Percentiles rank a stretch among this genome's conserved stretches.
Conservation (phyloP, 2,329 filamentous ascomycete genomes). For the Diplocarpon rosae region DNA sequence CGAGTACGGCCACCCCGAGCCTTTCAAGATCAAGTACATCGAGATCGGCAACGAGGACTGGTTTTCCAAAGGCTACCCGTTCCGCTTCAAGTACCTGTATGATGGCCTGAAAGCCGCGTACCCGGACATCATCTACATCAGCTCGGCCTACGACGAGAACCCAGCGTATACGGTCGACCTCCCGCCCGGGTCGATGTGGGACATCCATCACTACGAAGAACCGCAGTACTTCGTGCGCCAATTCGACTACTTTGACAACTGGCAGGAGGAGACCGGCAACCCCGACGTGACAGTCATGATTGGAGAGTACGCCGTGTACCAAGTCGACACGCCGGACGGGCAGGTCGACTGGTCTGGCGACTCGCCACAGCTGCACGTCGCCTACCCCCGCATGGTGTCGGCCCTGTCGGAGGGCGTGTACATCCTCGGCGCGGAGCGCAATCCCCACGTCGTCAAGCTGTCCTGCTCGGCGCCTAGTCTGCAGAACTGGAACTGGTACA, state of each 20-base stretch:
- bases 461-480: slow-evolving; percentile 29
- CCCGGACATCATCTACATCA: slow-evolving; percentile 31
- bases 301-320: slow-evolving; percentile 17
- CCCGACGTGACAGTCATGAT: slow-evolving; percentile 15
- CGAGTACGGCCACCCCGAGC: slow-evolving; percentile 37
- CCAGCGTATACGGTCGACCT: slow-evolving; percentile 26
- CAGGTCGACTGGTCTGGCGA: slow-evolving; percentile 8
- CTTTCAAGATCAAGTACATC: slow-evolving; percentile 38
- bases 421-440: slow-evolving; percentile 22
- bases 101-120: slow-evolving; percentile 31
- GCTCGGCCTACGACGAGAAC: slow-evolving; percentile 15
- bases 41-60: slow-evolving; percentile 33
- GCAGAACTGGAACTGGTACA: slow-evolving; percentile 28
- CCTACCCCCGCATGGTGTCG: slow-evolving; percentile 14
- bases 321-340: slow-evolving; percentile 10
- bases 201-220: slow-evolving; percentile 15
- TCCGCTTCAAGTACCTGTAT: slow-evolving; percentile 37
- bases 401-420: slow-evolving; percentile 18
- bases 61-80: slow-evolving; percentile 30
- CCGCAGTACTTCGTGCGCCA: slow-evolving; percentile 11
- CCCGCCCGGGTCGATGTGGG: slow-evolving; percentile 12
- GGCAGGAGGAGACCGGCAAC: slow-evolving; percentile 12
- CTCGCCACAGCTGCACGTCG: slow-evolving; percentile 11
- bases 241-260: slow-evolving; percentile 16
- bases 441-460: slow-evolving; percentile 29